A percentile compares a stretch with the other conserved stretches of the same genome.
Evolutionary conservation across 768 basidiomycete genomes (phyloP).

Genomic region (Tephrocybe sp.): DNA sequence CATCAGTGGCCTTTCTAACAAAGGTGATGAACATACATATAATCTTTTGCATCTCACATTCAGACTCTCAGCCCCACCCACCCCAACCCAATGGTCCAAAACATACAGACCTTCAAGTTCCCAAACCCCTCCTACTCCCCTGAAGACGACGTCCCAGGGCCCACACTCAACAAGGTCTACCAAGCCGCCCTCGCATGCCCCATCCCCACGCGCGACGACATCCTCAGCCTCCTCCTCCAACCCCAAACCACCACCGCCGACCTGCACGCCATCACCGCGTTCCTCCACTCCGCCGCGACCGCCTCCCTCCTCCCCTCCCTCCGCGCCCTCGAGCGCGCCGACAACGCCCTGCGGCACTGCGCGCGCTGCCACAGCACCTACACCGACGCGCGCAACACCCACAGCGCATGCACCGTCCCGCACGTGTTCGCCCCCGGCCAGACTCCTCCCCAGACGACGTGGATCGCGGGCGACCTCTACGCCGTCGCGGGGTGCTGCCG

Average conservation of each 20-base stretch:
- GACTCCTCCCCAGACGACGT: background rate
- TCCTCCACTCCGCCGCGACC: conserved; percentile 5
- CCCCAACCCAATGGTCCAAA: background rate
- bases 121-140: background rate
- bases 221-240: conserved; percentile 8
- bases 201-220: conserved; percentile 6
- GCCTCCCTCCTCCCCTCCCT: conserved; percentile 3
- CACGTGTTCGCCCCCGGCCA: conserved; percentile 9
- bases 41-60: background rate
- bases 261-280: background rate
- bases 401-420: conserved; percentile 9
- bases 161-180: background rate
- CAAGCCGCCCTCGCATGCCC: background rate
- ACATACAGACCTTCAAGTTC: background rate
- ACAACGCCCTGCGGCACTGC: conserved; percentile 10
- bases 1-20: background rate
- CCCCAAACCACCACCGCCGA: conserved; percentile 6
- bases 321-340: conserved; percentile 6
- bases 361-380: conserved; percentile 14
- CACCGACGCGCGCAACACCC: conserved; percentile 9
- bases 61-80: too few species aligned
- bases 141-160: background rate
- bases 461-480: background rate
- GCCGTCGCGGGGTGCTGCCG: background rate
- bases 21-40: background rate